phyloP scores from a whole-genome alignment of 106 monocot species.

The Allium fistulosum region DNA sequence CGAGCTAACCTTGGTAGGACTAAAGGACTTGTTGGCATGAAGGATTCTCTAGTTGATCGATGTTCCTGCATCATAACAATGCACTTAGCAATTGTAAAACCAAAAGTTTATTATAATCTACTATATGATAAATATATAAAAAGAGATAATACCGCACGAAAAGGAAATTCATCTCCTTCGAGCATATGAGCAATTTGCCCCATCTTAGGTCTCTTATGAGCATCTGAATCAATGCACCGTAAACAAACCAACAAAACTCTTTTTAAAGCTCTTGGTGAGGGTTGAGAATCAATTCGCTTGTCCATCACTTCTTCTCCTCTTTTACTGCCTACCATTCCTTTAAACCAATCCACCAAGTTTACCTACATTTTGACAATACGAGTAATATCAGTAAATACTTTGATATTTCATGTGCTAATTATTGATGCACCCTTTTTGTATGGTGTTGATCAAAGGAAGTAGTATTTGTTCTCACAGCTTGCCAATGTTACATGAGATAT shows the following conservation, averaged over 20 bases:
- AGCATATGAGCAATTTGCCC: constrained; percentile 86
- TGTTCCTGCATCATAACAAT: too few relatives aligned
- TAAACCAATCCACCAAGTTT: constrained; percentile 93
- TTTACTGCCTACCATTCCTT: constrained; percentile 55
- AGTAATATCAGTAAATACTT: neutral
- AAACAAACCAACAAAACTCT: constrained; percentile 65
- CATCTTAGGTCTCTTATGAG: constrained; percentile 72
- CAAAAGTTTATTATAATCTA: too few relatives aligned
- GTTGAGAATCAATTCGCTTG: constrained; percentile 34
- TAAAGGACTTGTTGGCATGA: too few relatives aligned
- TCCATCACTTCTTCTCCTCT: constrained; percentile 71
- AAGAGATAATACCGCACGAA: constrained; percentile 36
- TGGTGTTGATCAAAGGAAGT: neutral
- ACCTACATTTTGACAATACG: constrained; percentile 30
- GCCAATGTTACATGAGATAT: neutral
- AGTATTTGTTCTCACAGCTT: neutral
- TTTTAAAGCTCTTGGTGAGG: constrained; percentile 59
- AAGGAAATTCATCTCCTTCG: constrained; percentile 84
- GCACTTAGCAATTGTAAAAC: too few relatives aligned
- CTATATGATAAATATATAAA: too few relatives aligned
- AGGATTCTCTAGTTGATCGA: too few relatives aligned
- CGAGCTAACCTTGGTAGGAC: too few relatives aligned
- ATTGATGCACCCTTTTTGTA: neutral
- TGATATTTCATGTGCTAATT: neutral
- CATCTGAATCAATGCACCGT: constrained; percentile 67